phyloP scores from a whole-genome alignment of 2,329 filamentous ascomycete species.

The Fusarium ramigenum region DNA sequence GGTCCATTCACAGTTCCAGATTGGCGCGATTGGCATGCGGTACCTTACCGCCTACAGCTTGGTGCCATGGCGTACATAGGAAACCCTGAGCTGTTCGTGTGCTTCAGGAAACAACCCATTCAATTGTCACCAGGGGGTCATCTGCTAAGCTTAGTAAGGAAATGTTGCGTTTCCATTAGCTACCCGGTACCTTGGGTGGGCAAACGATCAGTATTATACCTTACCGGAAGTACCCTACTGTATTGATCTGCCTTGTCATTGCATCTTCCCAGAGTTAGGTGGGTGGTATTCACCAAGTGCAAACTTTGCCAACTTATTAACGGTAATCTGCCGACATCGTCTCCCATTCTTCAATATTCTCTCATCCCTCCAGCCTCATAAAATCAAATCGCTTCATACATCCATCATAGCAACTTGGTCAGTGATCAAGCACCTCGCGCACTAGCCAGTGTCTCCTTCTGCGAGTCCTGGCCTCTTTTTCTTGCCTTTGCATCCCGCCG shows the following conservation, averaged over 20 bases:
- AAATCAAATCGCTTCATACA: background rate
- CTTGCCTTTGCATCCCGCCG: constrained; percentile 17
- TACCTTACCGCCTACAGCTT: constrained; percentile 35
- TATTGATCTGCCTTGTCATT: constrained; percentile 39
- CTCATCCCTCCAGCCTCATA: background rate
- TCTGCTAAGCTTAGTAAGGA: constrained; percentile 15
- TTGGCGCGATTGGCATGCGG: constrained; percentile 33
- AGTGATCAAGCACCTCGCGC: constrained; percentile 11
- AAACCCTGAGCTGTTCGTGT: constrained; percentile 33
- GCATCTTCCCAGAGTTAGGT: constrained; percentile 23
- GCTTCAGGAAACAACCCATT: constrained; percentile 34
- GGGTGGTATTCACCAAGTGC: constrained; percentile 19
- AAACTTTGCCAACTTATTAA: constrained; percentile 18
- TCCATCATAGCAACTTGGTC: constrained; percentile 11
- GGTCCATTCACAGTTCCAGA: constrained; percentile 14
- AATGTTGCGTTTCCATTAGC: constrained; percentile 1
- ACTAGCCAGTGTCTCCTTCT: constrained; percentile 19
- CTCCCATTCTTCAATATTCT: constrained; percentile 6
- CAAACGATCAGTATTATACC: background rate
- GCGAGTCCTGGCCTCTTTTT: constrained; percentile 12
- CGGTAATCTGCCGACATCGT: constrained; percentile 6
- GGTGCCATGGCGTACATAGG: constrained; percentile 25
- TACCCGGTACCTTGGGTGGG: background rate
- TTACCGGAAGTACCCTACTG: constrained; percentile 28
- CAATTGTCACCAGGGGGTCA: constrained; percentile 11